These are phyloP conservation scores for Podila epicladia DNA, from an alignment of 192 early-diverging fungal genomes.

Conservation along the genomic window DNA sequence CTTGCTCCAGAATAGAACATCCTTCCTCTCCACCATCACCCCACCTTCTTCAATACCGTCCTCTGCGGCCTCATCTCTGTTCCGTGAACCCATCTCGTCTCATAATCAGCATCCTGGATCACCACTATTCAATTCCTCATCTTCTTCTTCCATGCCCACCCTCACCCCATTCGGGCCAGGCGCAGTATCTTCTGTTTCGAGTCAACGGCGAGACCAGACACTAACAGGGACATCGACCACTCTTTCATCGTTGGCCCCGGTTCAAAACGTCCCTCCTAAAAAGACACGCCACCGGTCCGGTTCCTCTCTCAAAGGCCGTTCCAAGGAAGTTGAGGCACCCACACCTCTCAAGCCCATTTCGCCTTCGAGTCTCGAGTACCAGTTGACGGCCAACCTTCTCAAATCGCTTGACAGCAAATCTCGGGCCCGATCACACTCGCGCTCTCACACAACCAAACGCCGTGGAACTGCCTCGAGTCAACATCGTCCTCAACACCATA, in stretches of 20 bases:
- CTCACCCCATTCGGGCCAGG: background rate
- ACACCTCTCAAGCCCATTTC: conserved; percentile 19
- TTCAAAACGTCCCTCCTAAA: conserved; percentile 6
- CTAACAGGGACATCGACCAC: background rate
- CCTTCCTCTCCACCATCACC: conserved; percentile 53
- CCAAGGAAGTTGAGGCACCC: background rate
- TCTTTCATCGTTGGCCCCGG: background rate
- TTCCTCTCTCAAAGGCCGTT: background rate
- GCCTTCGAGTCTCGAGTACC: conserved; percentile 47
- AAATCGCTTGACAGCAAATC: conserved; percentile 7
- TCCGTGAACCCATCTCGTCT: conserved; percentile 10
- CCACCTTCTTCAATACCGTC: conserved; percentile 42
- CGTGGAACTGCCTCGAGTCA: background rate
- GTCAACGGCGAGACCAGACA: background rate
- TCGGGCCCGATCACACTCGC: background rate
- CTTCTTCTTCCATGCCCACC: conserved; percentile 3
- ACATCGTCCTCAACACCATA: background rate
- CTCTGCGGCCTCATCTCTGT: conserved; percentile 42
- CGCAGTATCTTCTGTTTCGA: no score
- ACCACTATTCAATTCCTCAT: background rate
- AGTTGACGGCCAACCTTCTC: conserved; percentile 35
- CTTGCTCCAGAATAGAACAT: conserved; percentile 36
- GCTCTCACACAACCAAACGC: background rate
- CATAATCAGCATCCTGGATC: background rate
- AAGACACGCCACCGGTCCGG: conserved; percentile 6